These are phyloP conservation scores for Orbilia ellipsospora DNA, from an alignment of 2,329 filamentous ascomycete genomes.

Conservation along the genomic window DNA sequence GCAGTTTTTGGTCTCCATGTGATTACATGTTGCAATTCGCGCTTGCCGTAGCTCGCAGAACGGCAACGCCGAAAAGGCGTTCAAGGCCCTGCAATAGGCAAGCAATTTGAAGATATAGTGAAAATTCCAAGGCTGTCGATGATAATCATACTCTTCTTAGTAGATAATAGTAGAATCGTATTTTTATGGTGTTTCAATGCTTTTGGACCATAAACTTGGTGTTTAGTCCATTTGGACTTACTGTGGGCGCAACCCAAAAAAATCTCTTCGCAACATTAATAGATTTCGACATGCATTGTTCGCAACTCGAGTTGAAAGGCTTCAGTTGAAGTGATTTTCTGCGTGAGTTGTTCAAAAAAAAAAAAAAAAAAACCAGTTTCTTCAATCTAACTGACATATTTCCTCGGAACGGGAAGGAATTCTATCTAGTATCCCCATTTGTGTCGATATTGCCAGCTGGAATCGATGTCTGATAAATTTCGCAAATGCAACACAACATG, in stretches of 20 bases:
- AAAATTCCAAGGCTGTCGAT: neutral
- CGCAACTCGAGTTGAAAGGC: too few species aligned
- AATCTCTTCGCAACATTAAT: too few species aligned
- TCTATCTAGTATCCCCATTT: too few species aligned
- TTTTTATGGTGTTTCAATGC: neutral
- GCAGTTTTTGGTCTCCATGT: constrained; percentile 35
- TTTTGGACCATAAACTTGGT: neutral
- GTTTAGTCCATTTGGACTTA: neutral
- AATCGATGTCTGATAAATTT: too few species aligned
- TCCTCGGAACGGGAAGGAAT: too few species aligned
- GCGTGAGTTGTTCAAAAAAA: too few species aligned
- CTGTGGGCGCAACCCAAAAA: too few species aligned
- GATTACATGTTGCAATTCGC: constrained; percentile 45
- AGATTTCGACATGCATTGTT: too few species aligned
- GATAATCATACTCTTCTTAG: neutral
- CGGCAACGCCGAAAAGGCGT: constrained; percentile 47
- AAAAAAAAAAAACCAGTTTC: too few species aligned
- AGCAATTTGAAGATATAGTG: constrained; percentile 25
- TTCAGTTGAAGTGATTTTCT: too few species aligned
- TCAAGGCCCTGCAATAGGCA: constrained; percentile 33
- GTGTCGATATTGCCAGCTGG: too few species aligned
- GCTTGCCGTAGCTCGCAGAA: constrained; percentile 38
- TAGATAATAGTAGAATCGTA: neutral
- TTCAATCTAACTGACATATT: too few species aligned
- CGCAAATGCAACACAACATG: neutral